phyloP scores from a whole-genome alignment of 2,329 filamentous ascomycete genomes.

The Bretziella fagacearum region DNA sequence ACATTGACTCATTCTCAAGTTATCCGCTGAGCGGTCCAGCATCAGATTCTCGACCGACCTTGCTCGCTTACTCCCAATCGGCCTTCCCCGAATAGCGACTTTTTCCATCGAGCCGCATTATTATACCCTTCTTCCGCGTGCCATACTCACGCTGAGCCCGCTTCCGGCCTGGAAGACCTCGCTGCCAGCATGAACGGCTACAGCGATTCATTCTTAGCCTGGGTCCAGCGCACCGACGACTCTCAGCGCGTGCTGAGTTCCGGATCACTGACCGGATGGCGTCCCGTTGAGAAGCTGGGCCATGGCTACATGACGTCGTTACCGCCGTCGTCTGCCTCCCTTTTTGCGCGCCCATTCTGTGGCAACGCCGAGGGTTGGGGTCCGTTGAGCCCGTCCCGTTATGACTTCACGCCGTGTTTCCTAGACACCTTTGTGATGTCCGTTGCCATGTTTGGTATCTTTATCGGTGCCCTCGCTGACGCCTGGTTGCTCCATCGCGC shows the following conservation, averaged over 20 bases:
- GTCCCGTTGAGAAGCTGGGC: slow-evolving; percentile 33
- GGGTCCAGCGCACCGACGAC: slow-evolving; percentile 16
- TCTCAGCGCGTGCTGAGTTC: slow-evolving; percentile 35
- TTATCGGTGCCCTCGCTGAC: slow-evolving; percentile 60
- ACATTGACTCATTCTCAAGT: neutral
- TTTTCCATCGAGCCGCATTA: neutral
- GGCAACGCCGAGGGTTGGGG: slow-evolving; percentile 90
- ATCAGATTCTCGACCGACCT: neutral
- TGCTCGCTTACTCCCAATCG: neutral
- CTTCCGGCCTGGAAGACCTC: slow-evolving; percentile 7
- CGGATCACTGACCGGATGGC: slow-evolving; percentile 44
- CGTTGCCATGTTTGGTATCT: slow-evolving; percentile 62
- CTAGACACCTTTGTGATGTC: slow-evolving; percentile 75
- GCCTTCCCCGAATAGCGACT: neutral
- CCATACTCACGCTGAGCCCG: neutral
- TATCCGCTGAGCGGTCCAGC: neutral
- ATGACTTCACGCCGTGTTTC: slow-evolving; percentile 95
- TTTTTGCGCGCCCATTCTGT: slow-evolving; percentile 56
- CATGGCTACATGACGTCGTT: slow-evolving; percentile 36
- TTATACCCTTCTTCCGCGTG: neutral
- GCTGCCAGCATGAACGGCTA: slow-evolving; percentile 10
- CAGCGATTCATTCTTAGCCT: slow-evolving; percentile 12
- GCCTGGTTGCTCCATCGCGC: slow-evolving; percentile 63
- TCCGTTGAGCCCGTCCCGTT: slow-evolving; percentile 68
- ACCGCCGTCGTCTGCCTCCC: slow-evolving; percentile 19